phyloP scores from a whole-genome alignment of 2,329 filamentous ascomycete genomes.

The Talaromyces islandicus region DNA sequence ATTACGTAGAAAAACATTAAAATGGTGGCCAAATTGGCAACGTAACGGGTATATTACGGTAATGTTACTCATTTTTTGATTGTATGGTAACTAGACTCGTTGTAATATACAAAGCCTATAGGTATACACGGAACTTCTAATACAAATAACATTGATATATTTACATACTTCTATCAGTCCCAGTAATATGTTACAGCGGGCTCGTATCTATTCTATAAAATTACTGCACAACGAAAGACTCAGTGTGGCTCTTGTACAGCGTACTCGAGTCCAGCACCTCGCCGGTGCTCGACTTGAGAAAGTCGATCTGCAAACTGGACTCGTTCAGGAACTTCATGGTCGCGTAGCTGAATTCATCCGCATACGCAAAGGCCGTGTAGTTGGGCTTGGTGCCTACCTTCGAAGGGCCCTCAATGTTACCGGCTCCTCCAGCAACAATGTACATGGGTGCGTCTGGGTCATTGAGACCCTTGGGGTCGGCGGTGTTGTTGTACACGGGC shows the following conservation, averaged over 20 bases:
- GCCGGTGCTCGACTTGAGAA: constrained; percentile 45
- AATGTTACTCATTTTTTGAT: no score
- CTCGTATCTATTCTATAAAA: background rate
- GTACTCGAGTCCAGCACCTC: constrained; percentile 43
- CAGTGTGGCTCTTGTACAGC: constrained; percentile 44
- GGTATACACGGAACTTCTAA: background rate
- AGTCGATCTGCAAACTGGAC: constrained; percentile 46
- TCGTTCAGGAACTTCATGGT: constrained; percentile 43
- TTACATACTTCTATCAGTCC: background rate
- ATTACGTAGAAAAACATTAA: no score
- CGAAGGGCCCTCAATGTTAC: constrained; percentile 51
- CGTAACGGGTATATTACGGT: no score
- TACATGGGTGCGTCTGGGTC: constrained; percentile 53
- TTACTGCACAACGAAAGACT: constrained; percentile 37
- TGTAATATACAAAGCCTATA: background rate
- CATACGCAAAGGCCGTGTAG: constrained; percentile 29
- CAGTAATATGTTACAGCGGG: background rate
- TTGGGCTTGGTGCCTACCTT: constrained; percentile 36
- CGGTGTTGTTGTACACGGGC: constrained; percentile 19
- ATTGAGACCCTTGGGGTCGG: constrained; percentile 39
- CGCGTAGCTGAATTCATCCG: constrained; percentile 47
- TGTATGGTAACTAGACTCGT: no score
- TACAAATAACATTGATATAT: background rate
- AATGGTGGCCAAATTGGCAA: background rate
- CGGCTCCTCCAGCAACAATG: constrained; percentile 50